Evolutionary conservation across 192 early-diverging fungal species (phyloP).

Genomic region (Backusella parvicylindrica): DNA sequence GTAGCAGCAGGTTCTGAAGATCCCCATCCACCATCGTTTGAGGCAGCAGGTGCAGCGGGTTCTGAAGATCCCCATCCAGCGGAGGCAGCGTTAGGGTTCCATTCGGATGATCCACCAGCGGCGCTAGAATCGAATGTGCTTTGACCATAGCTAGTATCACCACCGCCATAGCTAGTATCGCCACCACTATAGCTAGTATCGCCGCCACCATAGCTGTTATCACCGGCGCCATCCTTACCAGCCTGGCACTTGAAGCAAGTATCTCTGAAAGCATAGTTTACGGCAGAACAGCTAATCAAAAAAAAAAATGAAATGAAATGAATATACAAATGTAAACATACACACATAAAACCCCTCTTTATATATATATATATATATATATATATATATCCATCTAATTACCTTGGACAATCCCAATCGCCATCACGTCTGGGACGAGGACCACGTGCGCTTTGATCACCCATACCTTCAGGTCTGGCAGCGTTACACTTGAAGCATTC

Average conservation of each 20-base stretch:
- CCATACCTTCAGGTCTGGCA: conserved; percentile 27
- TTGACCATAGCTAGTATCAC: conserved; percentile 14
- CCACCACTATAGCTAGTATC: background rate
- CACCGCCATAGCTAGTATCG: conserved; percentile 6
- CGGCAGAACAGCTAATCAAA: conserved; percentile 17
- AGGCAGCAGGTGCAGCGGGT: background rate
- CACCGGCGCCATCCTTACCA: conserved; percentile 9
- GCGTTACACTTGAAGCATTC: conserved; percentile 26
- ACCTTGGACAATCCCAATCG: conserved; percentile 33
- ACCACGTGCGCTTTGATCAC: conserved; percentile 20
- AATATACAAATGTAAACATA: background rate
- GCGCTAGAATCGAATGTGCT: background rate
- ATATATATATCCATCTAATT: background rate
- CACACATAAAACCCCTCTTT: background rate
- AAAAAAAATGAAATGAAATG: background rate
- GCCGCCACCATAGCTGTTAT: conserved; percentile 1
- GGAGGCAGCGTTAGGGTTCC: conserved; percentile 3
- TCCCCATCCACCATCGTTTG: conserved; percentile 12
- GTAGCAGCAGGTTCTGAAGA: background rate
- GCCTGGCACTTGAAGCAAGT: conserved; percentile 28
- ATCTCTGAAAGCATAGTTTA: conserved; percentile 24
- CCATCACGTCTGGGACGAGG: conserved; percentile 24
- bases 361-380: background rate
- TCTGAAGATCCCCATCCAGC: conserved; percentile 21
- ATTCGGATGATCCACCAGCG: conserved; percentile 6